phyloP scores from a whole-genome alignment of 164 flowering plant genomes.

The Saururus chinensis region DNA sequence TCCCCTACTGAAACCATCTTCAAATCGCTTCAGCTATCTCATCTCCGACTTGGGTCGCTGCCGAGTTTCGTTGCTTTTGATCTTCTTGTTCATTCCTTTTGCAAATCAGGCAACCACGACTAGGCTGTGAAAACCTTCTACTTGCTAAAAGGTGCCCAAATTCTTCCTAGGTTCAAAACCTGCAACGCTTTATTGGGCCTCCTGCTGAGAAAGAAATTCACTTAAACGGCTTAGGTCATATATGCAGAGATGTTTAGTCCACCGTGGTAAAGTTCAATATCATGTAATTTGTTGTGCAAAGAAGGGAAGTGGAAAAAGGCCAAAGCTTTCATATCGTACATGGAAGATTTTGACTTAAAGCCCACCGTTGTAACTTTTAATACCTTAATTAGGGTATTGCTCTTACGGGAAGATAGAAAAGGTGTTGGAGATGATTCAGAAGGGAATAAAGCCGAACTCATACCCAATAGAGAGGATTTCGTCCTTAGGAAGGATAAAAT shows the following conservation, averaged over 20 bases:
- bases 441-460: slow-evolving; percentile 49
- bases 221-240: slow-evolving; percentile 52
- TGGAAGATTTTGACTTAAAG: slow-evolving; percentile 57
- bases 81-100: slow-evolving; percentile 38
- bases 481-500: too few relatives aligned
- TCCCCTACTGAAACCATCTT: slow-evolving; percentile 21
- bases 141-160: slow-evolving; percentile 40
- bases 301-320: slow-evolving; percentile 89
- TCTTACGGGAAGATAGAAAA: slow-evolving; percentile 35
- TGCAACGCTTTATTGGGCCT: slow-evolving; percentile 57
- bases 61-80: slow-evolving; percentile 33
- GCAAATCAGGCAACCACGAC: slow-evolving; percentile 39
- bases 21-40: slow-evolving; percentile 10
- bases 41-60: slow-evolving; percentile 17
- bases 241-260: slow-evolving; percentile 82
- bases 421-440: slow-evolving; percentile 31
- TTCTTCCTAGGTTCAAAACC: slow-evolving; percentile 48
- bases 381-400: slow-evolving; percentile 60
- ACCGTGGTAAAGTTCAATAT: slow-evolving; percentile 54
- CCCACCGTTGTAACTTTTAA: slow-evolving; percentile 69
- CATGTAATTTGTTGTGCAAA: slow-evolving; percentile 68
- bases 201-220: slow-evolving; percentile 38
- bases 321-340: slow-evolving; percentile 38
- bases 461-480: too few relatives aligned
- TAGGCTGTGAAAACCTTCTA: slow-evolving; percentile 43